Evolutionary conservation across 306 rosid genomes (phyloP), one percentile per base, ranked within the genome.

Genomic region (Hippophae tibetana): DNA sequence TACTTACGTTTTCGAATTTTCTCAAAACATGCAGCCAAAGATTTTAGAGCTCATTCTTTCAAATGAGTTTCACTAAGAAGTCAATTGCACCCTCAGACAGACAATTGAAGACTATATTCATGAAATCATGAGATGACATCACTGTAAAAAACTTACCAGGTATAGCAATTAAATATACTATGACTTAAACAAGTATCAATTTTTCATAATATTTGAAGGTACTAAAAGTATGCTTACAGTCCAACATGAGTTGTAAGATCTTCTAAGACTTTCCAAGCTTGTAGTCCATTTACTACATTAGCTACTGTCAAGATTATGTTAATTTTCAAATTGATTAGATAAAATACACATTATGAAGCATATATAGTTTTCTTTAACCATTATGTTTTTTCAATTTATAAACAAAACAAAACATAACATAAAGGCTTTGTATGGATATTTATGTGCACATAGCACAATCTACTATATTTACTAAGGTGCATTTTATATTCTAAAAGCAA

Each of bases 1-100:
- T 73, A 76, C 88, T 82, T 66, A 82, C 88, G 48, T 74, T 76
- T 56, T 71, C 80, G 70, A 76, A 73, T 79, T 76, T 79, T 69
- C 88, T 79, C 88, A 84, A 78, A 58, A 79, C 73, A 40, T 82
- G 87, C 69, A 73, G 84, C 87, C 87, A 82, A 58, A 82, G 78
- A 71, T 76, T 82, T 76, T 76, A 78, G 52, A 82, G 84, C 63
- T 82, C 87, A 58, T 82, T 82, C 82, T 78, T 82, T 69, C 84
- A 76, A 55, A 79, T 73, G 56, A 82, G 87, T 67, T 82, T 82
- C 73, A 82, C 84, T 68, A 82, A 65, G 71, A 82, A 78, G 64
- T 82, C 84, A 58, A 71, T 81, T 50, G 87, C 87, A 0, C 82
- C 87, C 62, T 58, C 76, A 13, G 84, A 82, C 65, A 82, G 68